phyloP scores from a whole-genome alignment of 1,284 basidiomycete genomes.

The Singerocomus rubriflavus region DNA sequence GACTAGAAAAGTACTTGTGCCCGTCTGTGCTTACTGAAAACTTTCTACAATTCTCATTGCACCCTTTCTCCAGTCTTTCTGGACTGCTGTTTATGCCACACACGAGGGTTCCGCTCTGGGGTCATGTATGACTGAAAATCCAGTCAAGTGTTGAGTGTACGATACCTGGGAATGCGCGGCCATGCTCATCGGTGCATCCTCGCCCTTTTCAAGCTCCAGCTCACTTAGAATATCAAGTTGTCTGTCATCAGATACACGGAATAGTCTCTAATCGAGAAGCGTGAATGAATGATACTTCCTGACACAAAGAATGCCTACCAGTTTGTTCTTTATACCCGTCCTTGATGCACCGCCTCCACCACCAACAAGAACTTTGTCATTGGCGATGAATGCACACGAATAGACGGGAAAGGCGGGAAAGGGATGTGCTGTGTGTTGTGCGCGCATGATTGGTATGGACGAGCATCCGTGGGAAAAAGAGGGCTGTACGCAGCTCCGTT shows the following conservation, averaged over 20 bases:
- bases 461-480: slow-evolving; percentile 12
- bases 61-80: slow-evolving; percentile 57
- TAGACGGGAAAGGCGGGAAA: slow-evolving; percentile 84
- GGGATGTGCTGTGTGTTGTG: slow-evolving; percentile 73
- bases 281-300: slow-evolving; percentile 2
- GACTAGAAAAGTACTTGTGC: slow-evolving; percentile 18
- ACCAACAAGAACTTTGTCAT: slow-evolving; percentile 76
- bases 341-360: slow-evolving; percentile 83
- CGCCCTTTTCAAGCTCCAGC: slow-evolving; percentile 71
- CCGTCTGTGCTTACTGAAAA: slow-evolving; percentile 57
- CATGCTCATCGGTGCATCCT: slow-evolving; percentile 95
- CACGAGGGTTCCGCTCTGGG: slow-evolving; percentile 52
- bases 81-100: slow-evolving; percentile 84
- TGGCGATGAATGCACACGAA: slow-evolving; percentile 78
- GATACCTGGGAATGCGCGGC: slow-evolving; percentile 63
- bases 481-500: slow-evolving; percentile 2
- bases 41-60: slow-evolving; percentile 81
- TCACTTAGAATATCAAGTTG: slow-evolving; percentile 64
- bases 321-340: slow-evolving; percentile 89
- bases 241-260: slow-evolving; percentile 59
- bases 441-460: slow-evolving; percentile 53
- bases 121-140: slow-evolving; percentile 8
- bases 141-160: neutral
- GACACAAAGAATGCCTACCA: slow-evolving; percentile 46
- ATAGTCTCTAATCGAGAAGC: slow-evolving; percentile 56